Conservation (phyloP, 306 rosid genomes). For the Corylus americana region DNA sequence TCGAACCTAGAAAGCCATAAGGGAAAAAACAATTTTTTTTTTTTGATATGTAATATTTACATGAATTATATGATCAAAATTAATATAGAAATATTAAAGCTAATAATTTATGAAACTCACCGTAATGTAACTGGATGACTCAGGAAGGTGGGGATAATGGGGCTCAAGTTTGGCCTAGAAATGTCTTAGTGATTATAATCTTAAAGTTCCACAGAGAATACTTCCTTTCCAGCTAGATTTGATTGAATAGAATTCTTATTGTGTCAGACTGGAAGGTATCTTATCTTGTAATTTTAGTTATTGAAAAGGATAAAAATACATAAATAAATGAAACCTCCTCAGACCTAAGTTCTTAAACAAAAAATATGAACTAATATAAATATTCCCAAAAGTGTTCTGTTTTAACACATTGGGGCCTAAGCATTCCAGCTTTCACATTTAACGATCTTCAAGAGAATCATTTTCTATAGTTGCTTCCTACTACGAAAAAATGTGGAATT, state of each 20-base stretch:
- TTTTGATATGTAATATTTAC: too few species aligned
- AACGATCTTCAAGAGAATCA: background rate
- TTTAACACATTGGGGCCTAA: background rate
- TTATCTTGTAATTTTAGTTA: background rate
- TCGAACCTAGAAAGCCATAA: background rate
- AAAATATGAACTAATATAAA: background rate
- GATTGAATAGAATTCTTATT: background rate
- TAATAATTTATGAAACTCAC: background rate
- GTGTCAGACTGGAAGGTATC: background rate
- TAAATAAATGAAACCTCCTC: background rate
- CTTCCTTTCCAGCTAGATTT: background rate
- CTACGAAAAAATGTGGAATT: conserved; percentile 19
- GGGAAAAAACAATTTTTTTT: background rate
- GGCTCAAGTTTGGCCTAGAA: background rate
- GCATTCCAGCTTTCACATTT: background rate
- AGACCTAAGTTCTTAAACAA: background rate
- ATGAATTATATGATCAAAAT: background rate
- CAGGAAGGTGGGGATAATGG: background rate
- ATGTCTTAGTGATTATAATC: background rate
- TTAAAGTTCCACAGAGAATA: background rate
- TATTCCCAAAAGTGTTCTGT: background rate
- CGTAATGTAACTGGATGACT: background rate
- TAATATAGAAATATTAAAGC: background rate
- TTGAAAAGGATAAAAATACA: background rate
- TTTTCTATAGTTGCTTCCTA: background rate